Evolutionary conservation across 371 early-diverging fungal genomes (phyloP), one percentile per base, ranked within the genome.

Genomic region (Mucor plumbeus): DNA sequence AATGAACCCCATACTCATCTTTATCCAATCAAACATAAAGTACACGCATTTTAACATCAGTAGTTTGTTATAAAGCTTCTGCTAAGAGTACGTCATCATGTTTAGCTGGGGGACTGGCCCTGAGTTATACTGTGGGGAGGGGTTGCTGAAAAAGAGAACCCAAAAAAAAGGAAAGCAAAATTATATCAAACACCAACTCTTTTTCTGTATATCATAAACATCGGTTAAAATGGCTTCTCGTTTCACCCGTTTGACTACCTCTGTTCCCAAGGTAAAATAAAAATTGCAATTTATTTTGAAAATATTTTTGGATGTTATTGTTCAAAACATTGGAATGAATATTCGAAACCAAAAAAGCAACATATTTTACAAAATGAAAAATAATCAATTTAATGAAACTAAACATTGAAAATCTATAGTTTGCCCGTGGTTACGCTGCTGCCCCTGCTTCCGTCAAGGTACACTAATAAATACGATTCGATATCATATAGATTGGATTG

Each of bases 391-490:
- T 55, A 15, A 53, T 17, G 48, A 35, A 38, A 38, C 38, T 38
- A 63, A 58, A 35, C 31, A 35, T 68, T 31, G 5, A 53, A 19
- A 21, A 19, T 61, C 39, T 56, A 43, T 79, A 86, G 85, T 74
- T 83, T 73, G 77, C 83, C 63, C 86, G 86, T 72, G 86, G 82
- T 78, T 86, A 85, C 65, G 84, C 86, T 75, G 79, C 86, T 67
- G 73, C 85, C 66, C 74, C 83, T 50, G 41, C 70, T 31, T 36
- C 75, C 31, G 67, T 83, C 74, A 81, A 86, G 85, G 86, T 88
- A 83, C 11, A 21, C 26, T 26, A 50, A 19, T 26, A 11, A 26
- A 50, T 19, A 21, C 50, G 13, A 50, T 19, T 21, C 50, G 50
- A 50, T 50, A 50, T 19, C 26, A 50, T 26, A 11, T 50, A 50